phyloP scores from a whole-genome alignment of 169 alveolate species.

The Cryptosporidium bovis region DNA sequence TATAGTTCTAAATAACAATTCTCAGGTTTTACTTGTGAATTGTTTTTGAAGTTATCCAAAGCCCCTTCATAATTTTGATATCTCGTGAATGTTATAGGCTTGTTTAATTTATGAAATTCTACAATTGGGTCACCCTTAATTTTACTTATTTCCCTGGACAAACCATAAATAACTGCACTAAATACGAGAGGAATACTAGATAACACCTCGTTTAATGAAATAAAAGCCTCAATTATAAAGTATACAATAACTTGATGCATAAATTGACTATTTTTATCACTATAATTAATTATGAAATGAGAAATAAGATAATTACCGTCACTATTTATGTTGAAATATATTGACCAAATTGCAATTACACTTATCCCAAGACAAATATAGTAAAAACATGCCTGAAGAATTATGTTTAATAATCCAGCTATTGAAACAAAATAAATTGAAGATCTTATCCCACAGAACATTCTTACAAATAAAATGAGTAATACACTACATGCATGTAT shows the following conservation, averaged over 20 bases:
- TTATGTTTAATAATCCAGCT: conserved; percentile 11
- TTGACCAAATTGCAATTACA: background rate
- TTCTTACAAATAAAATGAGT: conserved; percentile 18
- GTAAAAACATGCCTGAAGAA: conserved; percentile 5
- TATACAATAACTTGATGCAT: background rate
- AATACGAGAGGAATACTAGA: conserved; percentile 23
- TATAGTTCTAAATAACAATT: background rate
- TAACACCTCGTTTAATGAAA: conserved; percentile 27
- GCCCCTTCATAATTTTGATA: conserved; percentile 47
- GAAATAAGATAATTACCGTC: background rate
- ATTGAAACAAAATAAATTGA: conserved; percentile 19
- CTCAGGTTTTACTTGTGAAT: background rate
- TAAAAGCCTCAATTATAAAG: conserved; percentile 27
- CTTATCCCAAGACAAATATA: conserved; percentile 34
- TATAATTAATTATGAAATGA: conserved; percentile 6
- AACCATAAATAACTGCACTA: conserved; percentile 6
- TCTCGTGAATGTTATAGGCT: conserved; percentile 12
- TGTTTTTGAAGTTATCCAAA: conserved; percentile 2
- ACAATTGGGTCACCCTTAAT: conserved; percentile 52
- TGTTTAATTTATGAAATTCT: conserved; percentile 9
- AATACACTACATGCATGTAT: background rate
- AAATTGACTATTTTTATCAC: background rate
- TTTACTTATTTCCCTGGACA: conserved; percentile 43
- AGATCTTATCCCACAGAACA: conserved; percentile 59
- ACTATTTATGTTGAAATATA: background rate